These are phyloP conservation scores for Coemansia umbellata DNA, from an alignment of 192 early-diverging fungal genomes.

Conservation along the genomic window DNA sequence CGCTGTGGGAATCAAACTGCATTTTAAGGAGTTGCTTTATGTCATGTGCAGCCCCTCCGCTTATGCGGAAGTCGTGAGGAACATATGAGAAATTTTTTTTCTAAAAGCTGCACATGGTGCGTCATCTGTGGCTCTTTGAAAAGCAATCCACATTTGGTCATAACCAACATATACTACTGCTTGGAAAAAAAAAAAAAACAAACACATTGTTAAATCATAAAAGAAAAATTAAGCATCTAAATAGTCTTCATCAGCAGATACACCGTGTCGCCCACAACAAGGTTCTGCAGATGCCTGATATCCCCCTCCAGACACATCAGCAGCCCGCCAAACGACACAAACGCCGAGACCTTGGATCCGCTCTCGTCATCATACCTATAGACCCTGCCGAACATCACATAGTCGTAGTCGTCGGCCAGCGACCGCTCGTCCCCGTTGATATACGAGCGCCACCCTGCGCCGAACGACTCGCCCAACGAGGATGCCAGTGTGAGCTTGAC, in stretches of 20 bases:
- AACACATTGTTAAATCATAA: no score
- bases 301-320: constrained; percentile 88
- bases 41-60: no score
- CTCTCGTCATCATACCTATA: constrained; percentile 90
- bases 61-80: no score
- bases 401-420: constrained; percentile 94
- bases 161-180: no score
- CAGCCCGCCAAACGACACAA: constrained; percentile 88
- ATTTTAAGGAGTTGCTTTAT: no score
- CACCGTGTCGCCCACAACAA: constrained; percentile 83
- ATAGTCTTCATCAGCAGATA: constrained; percentile 80
- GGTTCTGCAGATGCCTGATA: constrained; percentile 72
- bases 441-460: constrained; percentile 51
- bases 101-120: no score
- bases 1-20: no score
- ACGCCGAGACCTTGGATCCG: constrained; percentile 70
- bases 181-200: no score
- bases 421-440: constrained; percentile 58
- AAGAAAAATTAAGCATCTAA: constrained; percentile 1
- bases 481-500: constrained; percentile 78
- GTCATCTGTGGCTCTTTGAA: no score
- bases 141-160: no score
- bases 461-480: constrained; percentile 58
- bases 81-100: no score
- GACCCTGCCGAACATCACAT: constrained; percentile 97